Evolutionary conservation across 2,329 filamentous ascomycete genomes (phyloP), one percentile per base, ranked within the genome.

Genomic region (Lecanicillium sp.): DNA sequence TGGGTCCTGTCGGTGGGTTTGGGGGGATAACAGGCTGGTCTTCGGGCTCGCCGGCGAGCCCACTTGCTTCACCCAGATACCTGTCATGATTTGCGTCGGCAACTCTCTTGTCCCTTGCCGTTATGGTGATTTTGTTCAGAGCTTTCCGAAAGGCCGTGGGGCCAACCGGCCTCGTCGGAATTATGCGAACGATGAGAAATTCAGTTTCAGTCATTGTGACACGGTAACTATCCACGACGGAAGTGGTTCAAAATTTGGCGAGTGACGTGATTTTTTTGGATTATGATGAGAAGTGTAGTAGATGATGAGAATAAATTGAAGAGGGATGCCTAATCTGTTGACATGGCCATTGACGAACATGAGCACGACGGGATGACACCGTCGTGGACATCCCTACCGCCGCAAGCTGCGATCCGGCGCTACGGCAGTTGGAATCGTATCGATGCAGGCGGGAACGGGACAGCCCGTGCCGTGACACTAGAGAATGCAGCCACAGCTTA

Each of bases 171-270:
- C 17, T 17, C n/a, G 38, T 35, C 9, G 38, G 38, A 18, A 40
- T 31, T n/a, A 40, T 40, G n/a, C 38, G 38, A 27, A 40, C 38
- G 22, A 40, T 22, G 11, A 40, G 33, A 25, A 40, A 35, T 10
- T 40, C 38, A 6, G 38, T 28, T n/a, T 33, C 27, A 8, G 37
- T 33, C 37, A 39, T 39, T 11, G 13, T 33, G 37, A 19, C 14
- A n/a, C 2, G 19, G 4, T 29, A 20, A 12, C 11, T 14, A 6
- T 30, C n/a, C 7, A 33, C 8, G 5, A 10, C 17, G 13, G 13
- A 15, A 4, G 19, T 13, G 19, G 20, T 25, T 19, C 20, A 20
- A 7, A 13, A 18, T 12, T 14, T 15, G 18, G 5, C 14, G 19
- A 32, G 35, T 14, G 28, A 22, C 13, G 28, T 5, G 9, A 20